phyloP scores from a whole-genome alignment of 2,329 filamentous ascomycete genomes.

The Tympanopsis confertula region DNA sequence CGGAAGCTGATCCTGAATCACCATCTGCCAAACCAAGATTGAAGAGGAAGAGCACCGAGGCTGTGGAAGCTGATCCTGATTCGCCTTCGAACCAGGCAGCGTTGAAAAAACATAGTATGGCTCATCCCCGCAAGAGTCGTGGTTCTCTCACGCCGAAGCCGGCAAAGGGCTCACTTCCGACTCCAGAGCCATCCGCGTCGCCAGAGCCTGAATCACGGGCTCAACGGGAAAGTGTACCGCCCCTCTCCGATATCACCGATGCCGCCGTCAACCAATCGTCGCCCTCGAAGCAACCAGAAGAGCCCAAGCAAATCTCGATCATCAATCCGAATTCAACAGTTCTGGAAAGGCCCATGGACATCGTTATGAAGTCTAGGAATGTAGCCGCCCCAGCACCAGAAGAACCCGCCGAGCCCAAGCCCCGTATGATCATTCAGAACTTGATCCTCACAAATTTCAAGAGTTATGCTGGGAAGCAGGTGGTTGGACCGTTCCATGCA shows the following conservation, averaged over 20 bases:
- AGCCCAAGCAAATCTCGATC: conserved; percentile 33
- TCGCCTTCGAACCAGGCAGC: background rate
- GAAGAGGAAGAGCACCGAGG: too few species aligned
- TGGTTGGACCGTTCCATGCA: conserved; percentile 90
- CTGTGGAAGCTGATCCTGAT: background rate
- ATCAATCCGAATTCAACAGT: conserved; percentile 66
- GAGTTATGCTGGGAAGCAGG: conserved; percentile 89
- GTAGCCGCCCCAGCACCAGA: conserved; percentile 58
- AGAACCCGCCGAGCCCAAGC: conserved; percentile 58
- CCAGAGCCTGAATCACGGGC: conserved; percentile 27
- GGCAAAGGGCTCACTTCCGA: conserved; percentile 25
- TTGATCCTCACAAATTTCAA: conserved; percentile 95
- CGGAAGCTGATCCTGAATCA: too few species aligned
- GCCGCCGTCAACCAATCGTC: conserved; percentile 46
- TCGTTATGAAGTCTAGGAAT: conserved; percentile 75
- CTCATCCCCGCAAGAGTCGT: background rate
- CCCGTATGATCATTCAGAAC: conserved; percentile 85
- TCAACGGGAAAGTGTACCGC: conserved; percentile 32
- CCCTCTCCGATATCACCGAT: conserved; percentile 64
- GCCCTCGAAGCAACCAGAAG: conserved; percentile 26
- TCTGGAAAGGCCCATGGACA: conserved; percentile 84
- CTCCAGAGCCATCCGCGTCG: conserved; percentile 41
- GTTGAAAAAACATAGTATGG: background rate
- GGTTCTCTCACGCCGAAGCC: conserved; percentile 13
- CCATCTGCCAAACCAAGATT: too few species aligned